Evolutionary conservation across 306 rosid species (phyloP).

Genomic region (Corylus avellana): DNA sequence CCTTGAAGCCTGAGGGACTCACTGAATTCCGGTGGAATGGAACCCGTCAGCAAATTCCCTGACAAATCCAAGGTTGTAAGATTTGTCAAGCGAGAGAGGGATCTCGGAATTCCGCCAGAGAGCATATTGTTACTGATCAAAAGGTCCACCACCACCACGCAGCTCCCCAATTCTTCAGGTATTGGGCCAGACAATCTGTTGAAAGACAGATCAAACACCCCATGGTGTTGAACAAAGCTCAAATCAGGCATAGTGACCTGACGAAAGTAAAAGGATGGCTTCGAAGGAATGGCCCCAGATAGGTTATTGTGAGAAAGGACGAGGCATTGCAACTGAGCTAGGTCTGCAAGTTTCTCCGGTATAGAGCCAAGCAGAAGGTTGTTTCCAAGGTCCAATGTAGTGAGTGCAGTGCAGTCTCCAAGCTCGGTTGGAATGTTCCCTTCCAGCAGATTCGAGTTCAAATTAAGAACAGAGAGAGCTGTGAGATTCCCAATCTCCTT

Average conservation of each 20-base stretch:
- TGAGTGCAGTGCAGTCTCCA: conserved; percentile 63
- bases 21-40: conserved; percentile 76
- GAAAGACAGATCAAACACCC: conserved; percentile 80
- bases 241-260: conserved; percentile 69
- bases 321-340: conserved; percentile 72
- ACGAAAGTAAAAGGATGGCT: conserved; percentile 63
- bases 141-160: conserved; percentile 69
- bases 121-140: conserved; percentile 71
- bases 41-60: conserved; percentile 70
- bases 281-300: conserved; percentile 83
- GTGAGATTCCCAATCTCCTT: conserved; percentile 70
- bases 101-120: conserved; percentile 68
- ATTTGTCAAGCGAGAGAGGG: conserved; percentile 63
- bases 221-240: conserved; percentile 93
- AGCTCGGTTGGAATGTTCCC: conserved; percentile 73
- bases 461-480: conserved; percentile 66
- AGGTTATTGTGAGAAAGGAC: conserved; percentile 90
- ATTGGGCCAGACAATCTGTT: conserved; percentile 81
- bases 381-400: conserved; percentile 88
- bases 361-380: conserved; percentile 67
- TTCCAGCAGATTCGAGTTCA: conserved; percentile 77
- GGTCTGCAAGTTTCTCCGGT: conserved; percentile 60
- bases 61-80: conserved; percentile 92
- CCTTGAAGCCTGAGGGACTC: conserved; percentile 80
- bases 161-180: conserved; percentile 77